These are phyloP conservation scores for Coemansia sp. DNA, from an alignment of 192 early-diverging fungal genomes.

Conservation along the genomic window DNA sequence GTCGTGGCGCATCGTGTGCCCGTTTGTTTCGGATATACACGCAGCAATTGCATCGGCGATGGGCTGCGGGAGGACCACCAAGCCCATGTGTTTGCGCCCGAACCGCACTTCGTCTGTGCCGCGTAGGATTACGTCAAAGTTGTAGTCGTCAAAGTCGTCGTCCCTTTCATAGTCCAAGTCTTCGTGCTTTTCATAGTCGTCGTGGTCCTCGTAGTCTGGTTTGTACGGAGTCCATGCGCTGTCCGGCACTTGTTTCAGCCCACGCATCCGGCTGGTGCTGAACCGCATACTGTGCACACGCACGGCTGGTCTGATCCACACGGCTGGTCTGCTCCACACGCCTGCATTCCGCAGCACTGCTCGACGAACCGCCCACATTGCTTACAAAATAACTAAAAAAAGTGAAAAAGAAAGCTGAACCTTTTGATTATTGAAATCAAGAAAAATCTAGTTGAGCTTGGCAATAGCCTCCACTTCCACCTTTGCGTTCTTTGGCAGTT, in stretches of 20 bases:
- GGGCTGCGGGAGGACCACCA: conserved; percentile 30
- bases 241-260: conserved; percentile 5
- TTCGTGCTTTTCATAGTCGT: background rate
- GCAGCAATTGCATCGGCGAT: conserved; percentile 11
- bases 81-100: conserved; percentile 50
- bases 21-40: conserved; percentile 8
- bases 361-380: background rate
- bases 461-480: conserved; percentile 95
- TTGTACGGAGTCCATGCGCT: background rate
- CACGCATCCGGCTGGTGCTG: background rate
- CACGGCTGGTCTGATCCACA: background rate
- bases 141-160: background rate
- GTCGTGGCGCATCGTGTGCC: conserved; percentile 30
- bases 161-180: no score
- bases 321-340: background rate
- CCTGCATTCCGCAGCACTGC: background rate
- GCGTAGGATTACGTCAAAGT: conserved; percentile 16
- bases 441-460: conserved; percentile 48
- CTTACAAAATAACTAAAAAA: background rate
- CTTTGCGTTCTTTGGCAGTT: conserved; percentile 84
- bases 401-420: background rate
- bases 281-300: background rate
- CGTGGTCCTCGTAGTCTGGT: background rate
- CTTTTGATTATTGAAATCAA: background rate
- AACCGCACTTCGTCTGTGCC: conserved; percentile 52